Percentiles rank a stretch among this genome's conserved stretches.
Conservation (phyloP, 139 green algal genomes). For the Coelastrella sp. region DNA sequence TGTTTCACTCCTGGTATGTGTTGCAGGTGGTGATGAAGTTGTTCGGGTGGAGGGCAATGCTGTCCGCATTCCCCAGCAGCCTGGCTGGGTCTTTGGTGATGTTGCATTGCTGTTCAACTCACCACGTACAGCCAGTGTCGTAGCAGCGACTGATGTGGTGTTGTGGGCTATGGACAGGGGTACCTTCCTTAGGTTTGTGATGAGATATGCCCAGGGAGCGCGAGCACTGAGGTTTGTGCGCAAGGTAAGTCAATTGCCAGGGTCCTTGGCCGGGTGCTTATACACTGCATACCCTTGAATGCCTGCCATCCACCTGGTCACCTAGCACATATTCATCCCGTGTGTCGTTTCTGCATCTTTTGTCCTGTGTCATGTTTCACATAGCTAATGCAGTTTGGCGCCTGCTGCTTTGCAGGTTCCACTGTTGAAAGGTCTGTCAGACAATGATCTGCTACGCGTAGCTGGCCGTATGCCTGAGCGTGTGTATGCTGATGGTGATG, state of each 20-base stretch:
- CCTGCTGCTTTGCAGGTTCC: constrained; percentile 55
- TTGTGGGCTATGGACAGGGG: constrained; percentile 76
- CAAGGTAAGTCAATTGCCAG: constrained; percentile 50
- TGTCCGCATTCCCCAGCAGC: constrained; percentile 71
- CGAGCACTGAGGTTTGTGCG: constrained; percentile 78
- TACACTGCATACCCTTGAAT: neutral
- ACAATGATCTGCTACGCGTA: constrained; percentile 77
- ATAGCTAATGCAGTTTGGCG: neutral
- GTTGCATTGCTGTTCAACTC: constrained; percentile 82
- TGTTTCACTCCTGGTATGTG: neutral
- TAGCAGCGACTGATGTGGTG: constrained; percentile 57
- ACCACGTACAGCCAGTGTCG: constrained; percentile 75
- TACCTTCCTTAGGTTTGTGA: constrained; percentile 79
- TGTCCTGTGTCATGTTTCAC: no score
- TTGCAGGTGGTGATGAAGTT: neutral
- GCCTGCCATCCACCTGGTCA: neutral
- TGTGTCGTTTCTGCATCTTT: no score
- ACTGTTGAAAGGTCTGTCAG: constrained; percentile 78
- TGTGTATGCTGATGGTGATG: constrained; percentile 71
- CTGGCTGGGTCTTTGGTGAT: constrained; percentile 84
- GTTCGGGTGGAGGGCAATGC: constrained; percentile 63
- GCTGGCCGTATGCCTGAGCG: constrained; percentile 67
- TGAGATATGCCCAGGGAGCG: constrained; percentile 78
- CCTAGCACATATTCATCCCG: no score
- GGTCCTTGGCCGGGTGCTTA: neutral